phyloP scores from a whole-genome alignment of 768 basidiomycete genomes.

The Gymnopilus junonius region DNA sequence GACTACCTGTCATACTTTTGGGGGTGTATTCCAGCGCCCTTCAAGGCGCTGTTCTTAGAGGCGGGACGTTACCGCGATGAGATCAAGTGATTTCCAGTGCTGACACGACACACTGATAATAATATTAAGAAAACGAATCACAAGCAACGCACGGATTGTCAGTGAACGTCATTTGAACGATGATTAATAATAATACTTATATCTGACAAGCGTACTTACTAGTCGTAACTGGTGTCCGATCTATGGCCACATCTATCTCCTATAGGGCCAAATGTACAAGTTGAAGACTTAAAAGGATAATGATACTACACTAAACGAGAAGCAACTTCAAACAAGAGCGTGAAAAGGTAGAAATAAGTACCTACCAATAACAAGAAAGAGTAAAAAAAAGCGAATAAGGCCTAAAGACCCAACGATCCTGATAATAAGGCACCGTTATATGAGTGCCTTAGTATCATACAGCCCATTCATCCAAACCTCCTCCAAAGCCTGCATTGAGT shows the following conservation, averaged over 20 bases:
- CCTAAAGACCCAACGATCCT: background rate
- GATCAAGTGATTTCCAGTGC: too few species aligned
- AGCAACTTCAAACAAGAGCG: background rate
- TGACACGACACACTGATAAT: too few species aligned
- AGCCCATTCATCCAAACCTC: constrained; percentile 60
- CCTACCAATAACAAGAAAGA: too few species aligned
- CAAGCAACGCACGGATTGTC: too few species aligned
- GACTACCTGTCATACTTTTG: too few species aligned
- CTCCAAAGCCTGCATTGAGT: constrained; percentile 37
- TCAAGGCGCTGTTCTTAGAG: too few species aligned
- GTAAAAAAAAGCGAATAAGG: too few species aligned
- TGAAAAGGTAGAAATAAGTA: background rate
- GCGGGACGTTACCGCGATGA: too few species aligned
- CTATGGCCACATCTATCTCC: background rate
- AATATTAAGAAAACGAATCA: too few species aligned
- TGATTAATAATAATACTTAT: too few species aligned
- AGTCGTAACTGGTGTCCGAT: background rate
- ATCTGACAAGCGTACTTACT: background rate
- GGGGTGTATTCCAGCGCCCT: too few species aligned
- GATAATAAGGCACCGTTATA: background rate
- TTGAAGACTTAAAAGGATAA: background rate
- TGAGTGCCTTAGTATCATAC: constrained; percentile 34
- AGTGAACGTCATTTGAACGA: too few species aligned
- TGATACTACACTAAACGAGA: background rate
- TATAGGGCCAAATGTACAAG: background rate